phyloP scores from a whole-genome alignment of 106 monocot species.

The Phalaenopsis aphrodite region DNA sequence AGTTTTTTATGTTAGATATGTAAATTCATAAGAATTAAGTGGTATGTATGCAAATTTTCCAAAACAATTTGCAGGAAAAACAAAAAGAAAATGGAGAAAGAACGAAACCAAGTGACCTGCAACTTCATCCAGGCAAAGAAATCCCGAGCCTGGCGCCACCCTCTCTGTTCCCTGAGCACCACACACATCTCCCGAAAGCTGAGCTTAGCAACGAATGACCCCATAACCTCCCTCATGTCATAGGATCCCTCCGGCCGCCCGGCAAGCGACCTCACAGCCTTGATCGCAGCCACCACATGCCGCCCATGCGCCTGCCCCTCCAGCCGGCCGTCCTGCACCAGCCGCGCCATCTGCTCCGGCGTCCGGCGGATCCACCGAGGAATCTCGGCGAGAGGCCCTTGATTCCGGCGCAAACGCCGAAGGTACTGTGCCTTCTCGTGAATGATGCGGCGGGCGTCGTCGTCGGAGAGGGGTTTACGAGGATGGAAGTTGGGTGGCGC shows the following conservation, averaged over 20 bases:
- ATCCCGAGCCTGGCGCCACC: slow-evolving; percentile 83
- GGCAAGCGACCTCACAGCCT: slow-evolving; percentile 49
- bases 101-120: slow-evolving; percentile 39
- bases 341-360: slow-evolving; percentile 80
- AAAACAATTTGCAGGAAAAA: not conserved
- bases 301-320: slow-evolving; percentile 61
- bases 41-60: too few relatives aligned
- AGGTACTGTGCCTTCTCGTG: slow-evolving; percentile 57
- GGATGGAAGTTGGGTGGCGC: slow-evolving; percentile 1
- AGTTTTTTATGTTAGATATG: too few relatives aligned
- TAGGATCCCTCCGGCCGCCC: slow-evolving; percentile 37
- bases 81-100: not conserved
- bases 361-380: slow-evolving; percentile 90
- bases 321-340: slow-evolving; percentile 53
- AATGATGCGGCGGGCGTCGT: slow-evolving; percentile 82
- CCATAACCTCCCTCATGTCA: slow-evolving; percentile 75
- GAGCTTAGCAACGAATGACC: slow-evolving; percentile 61
- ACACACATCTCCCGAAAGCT: slow-evolving; percentile 91
- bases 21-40: too few relatives aligned
- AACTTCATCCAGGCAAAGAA: slow-evolving; percentile 98
- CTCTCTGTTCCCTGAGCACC: slow-evolving; percentile 73
- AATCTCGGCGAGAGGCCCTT: slow-evolving; percentile 59
- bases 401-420: slow-evolving; percentile 70
- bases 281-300: slow-evolving; percentile 72
- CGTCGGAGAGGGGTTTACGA: slow-evolving; percentile 70